Evolutionary conservation across 2,329 filamentous ascomycete genomes (phyloP).

Genomic region (Lithohypha guttulata): DNA sequence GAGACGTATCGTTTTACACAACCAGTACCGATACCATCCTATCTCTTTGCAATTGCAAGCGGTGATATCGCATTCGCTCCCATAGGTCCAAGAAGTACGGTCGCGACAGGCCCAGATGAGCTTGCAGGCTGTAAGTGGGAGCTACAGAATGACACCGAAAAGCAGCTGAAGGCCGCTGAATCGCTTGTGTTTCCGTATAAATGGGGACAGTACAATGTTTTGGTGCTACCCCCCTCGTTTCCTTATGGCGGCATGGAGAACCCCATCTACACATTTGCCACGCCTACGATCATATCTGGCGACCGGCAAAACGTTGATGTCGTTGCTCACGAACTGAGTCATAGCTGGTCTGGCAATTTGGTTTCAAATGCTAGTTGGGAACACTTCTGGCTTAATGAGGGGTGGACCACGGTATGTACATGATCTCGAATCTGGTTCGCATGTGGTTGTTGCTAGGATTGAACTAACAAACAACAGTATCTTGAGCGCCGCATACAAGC

Average conservation of each 20-base stretch:
- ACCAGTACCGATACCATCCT: constrained; percentile 82
- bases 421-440: no score
- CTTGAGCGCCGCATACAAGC: constrained; percentile 76
- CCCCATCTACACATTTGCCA: constrained; percentile 88
- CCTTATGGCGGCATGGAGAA: constrained; percentile 90
- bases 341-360: constrained; percentile 79
- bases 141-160: constrained; percentile 80
- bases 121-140: constrained; percentile 79
- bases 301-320: constrained; percentile 89
- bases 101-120: constrained; percentile 82
- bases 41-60: constrained; percentile 82
- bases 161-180: constrained; percentile 80
- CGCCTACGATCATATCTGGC: constrained; percentile 85
- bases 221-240: constrained; percentile 82
- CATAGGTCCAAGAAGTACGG: constrained; percentile 74
- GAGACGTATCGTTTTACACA: constrained; percentile 77
- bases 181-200: constrained; percentile 72
- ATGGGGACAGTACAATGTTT: constrained; percentile 91
- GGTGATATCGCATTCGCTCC: constrained; percentile 72
- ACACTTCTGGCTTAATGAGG: constrained; percentile 55
- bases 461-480: no score
- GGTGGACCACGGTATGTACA: constrained; percentile 97
- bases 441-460: no score
- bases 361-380: constrained; percentile 44
- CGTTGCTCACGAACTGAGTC: constrained; percentile 72